Evolutionary conservation across 2,329 filamentous ascomycete genomes (phyloP).

Genomic region (Chrysosporium keratinophilum): DNA sequence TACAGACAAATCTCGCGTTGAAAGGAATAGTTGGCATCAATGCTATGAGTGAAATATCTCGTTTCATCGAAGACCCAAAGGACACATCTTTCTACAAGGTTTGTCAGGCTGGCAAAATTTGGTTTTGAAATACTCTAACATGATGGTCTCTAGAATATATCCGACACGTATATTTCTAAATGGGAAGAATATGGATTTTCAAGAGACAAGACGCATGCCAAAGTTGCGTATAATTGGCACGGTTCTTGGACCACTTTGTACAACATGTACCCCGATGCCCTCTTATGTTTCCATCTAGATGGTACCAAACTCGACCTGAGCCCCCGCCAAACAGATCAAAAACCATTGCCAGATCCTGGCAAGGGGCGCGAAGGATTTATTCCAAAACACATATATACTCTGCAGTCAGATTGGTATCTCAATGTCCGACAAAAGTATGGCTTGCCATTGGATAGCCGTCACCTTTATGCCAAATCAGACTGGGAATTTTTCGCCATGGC

Average conservation of each 20-base stretch:
- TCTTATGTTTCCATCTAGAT: slow-evolving; percentile 67
- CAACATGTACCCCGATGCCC: slow-evolving; percentile 69
- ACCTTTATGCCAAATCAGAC: slow-evolving; percentile 78
- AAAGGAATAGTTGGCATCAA: slow-evolving; percentile 77
- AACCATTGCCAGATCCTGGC: slow-evolving; percentile 2
- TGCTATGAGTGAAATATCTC: slow-evolving; percentile 63
- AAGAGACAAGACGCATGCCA: slow-evolving; percentile 58
- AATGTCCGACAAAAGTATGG: slow-evolving; percentile 72
- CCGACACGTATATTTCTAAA: slow-evolving; percentile 56
- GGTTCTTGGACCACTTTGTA: slow-evolving; percentile 78
- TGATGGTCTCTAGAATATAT: slow-evolving; percentile 39
- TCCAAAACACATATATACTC: slow-evolving; percentile 62
- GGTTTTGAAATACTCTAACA: background rate
- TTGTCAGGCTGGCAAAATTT: slow-evolving; percentile 10
- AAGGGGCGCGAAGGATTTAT: slow-evolving; percentile 48
- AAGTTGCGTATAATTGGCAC: slow-evolving; percentile 68
- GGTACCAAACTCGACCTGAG: slow-evolving; percentile 27
- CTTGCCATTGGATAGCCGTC: slow-evolving; percentile 68
- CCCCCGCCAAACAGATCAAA: background rate
- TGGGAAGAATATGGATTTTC: slow-evolving; percentile 66
- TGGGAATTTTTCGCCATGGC: slow-evolving; percentile 87
- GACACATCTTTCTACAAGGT: slow-evolving; percentile 51
- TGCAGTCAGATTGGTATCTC: slow-evolving; percentile 72
- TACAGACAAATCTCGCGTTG: slow-evolving; percentile 72
- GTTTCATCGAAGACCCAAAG: slow-evolving; percentile 47